Evolutionary conservation across 371 early-diverging fungal genomes (phyloP).

Genomic region (Lichtheimia ramosa): DNA sequence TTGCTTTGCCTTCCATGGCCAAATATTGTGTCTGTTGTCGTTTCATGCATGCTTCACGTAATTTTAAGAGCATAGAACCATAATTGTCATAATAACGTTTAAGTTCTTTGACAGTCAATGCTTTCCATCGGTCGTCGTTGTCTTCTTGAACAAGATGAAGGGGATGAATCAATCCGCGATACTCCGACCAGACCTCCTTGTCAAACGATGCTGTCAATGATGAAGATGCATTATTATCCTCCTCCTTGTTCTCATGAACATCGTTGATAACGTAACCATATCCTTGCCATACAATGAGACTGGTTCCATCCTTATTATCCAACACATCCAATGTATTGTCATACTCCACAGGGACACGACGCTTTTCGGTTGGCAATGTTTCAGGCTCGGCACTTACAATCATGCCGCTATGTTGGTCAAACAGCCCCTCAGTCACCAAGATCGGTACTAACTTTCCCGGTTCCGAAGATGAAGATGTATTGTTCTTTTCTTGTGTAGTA

Average conservation of each 20-base stretch:
- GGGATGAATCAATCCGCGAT: constrained; percentile 40
- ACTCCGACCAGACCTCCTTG: constrained; percentile 28
- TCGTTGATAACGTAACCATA: constrained; percentile 26
- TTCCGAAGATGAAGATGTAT: too few relatives aligned
- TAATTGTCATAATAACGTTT: constrained; percentile 41
- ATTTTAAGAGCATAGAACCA: constrained; percentile 44
- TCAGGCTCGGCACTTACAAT: constrained; percentile 21
- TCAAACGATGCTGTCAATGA: constrained; percentile 17
- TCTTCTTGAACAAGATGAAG: constrained; percentile 26
- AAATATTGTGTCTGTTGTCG: constrained; percentile 36
- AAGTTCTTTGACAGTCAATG: constrained; percentile 29
- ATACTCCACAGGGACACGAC: constrained; percentile 28
- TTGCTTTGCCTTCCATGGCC: constrained; percentile 15
- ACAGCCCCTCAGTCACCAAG: constrained; percentile 33
- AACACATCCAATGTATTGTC: constrained; percentile 35
- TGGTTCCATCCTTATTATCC: constrained; percentile 7
- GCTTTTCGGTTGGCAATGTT: constrained; percentile 4
- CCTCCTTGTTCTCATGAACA: neutral
- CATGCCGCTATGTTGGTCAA: constrained; percentile 33
- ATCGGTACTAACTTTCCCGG: constrained; percentile 30
- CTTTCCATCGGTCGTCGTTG: constrained; percentile 21
- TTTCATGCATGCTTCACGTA: constrained; percentile 34
- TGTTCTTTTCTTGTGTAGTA: neutral
- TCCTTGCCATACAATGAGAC: constrained; percentile 38
- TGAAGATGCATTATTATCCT: neutral